Evolutionary conservation across 495 filamentous ascomycete genomes (phyloP).

Genomic region (Lophiostoma macrostomum): DNA sequence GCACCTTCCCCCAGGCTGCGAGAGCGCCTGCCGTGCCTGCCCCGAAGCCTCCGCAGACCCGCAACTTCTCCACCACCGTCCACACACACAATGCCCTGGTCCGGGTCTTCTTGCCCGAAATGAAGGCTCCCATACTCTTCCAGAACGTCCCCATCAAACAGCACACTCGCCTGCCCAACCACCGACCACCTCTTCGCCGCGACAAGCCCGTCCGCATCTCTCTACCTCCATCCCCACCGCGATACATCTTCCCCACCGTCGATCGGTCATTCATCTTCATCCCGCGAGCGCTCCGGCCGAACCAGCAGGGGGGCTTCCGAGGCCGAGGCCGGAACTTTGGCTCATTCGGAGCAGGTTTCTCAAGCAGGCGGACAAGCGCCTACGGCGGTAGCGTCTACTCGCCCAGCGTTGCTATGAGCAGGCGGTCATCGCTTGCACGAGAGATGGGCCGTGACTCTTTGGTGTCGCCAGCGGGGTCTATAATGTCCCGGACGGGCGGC

Average conservation of each 20-base stretch:
- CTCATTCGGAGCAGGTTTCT: conserved; percentile 58
- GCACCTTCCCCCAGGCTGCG: conserved; percentile 5
- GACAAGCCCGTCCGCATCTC: conserved; percentile 97
- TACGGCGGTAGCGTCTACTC: conserved; percentile 82
- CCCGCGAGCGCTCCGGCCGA: conserved; percentile 85
- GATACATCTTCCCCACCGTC: conserved; percentile 85
- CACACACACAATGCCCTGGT: conserved; percentile 78
- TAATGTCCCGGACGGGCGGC: conserved; percentile 61
- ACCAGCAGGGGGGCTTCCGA: conserved; percentile 76
- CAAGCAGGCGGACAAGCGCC: conserved; percentile 71
- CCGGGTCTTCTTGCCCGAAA: conserved; percentile 71
- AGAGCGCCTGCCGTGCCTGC: conserved; percentile 2
- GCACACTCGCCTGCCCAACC: conserved; percentile 90
- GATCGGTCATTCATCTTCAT: conserved; percentile 98
- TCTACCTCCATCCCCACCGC: conserved; percentile 69
- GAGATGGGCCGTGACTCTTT: conserved; percentile 70
- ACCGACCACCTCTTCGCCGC: conserved; percentile 87
- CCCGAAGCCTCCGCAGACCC: conserved; percentile 24
- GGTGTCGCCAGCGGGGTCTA: conserved; percentile 74
- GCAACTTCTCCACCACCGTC: conserved; percentile 64
- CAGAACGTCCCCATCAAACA: conserved; percentile 72
- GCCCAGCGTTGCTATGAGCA: conserved; percentile 87
- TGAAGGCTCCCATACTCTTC: conserved; percentile 68
- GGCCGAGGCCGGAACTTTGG: conserved; percentile 67
- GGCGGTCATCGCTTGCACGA: conserved; percentile 81